Conservation (phyloP, 805 yeast genomes). For the Teunomyces gatunensis region DNA sequence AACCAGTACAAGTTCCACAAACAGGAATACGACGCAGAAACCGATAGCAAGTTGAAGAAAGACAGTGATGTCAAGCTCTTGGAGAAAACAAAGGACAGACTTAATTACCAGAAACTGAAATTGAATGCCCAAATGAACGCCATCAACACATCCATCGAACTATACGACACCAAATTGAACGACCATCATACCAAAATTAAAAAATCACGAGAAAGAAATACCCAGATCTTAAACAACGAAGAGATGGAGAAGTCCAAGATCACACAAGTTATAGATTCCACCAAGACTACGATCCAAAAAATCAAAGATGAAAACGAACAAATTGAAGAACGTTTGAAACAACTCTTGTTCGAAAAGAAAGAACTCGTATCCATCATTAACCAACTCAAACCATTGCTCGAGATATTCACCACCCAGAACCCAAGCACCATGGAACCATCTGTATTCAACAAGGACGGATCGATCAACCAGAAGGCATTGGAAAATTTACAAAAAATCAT, state of each 20-base stretch:
- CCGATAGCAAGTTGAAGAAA: slow-evolving; percentile 25
- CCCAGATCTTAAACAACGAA: slow-evolving; percentile 22
- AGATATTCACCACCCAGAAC: slow-evolving; percentile 16
- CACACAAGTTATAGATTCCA: slow-evolving; percentile 11
- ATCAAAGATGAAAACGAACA: slow-evolving; percentile 20
- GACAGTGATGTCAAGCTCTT: slow-evolving; percentile 32
- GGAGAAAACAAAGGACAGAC: slow-evolving; percentile 30
- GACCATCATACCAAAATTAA: slow-evolving; percentile 15
- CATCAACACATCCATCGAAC: slow-evolving; percentile 17
- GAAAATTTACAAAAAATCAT: slow-evolving; percentile 25
- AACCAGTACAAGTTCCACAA: slow-evolving; percentile 31
- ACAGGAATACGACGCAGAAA: slow-evolving; percentile 36
- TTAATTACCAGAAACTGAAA: slow-evolving; percentile 33
- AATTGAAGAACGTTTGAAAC: slow-evolving; percentile 26
- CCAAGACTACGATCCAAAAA: slow-evolving; percentile 14
- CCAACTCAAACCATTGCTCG: slow-evolving; percentile 24
- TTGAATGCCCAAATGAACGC: slow-evolving; percentile 21
- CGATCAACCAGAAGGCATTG: slow-evolving; percentile 22
- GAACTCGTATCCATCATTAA: slow-evolving; percentile 14
- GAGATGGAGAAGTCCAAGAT: slow-evolving; percentile 21
- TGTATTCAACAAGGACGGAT: slow-evolving; percentile 31
- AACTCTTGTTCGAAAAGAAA: slow-evolving; percentile 21
- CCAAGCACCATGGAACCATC: slow-evolving; percentile 3
- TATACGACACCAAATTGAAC: slow-evolving; percentile 17
- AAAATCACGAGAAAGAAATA: slow-evolving; percentile 23